Conservation (phyloP, 176 grass and related monocot species). For the Oryza longistaminata region DNA sequence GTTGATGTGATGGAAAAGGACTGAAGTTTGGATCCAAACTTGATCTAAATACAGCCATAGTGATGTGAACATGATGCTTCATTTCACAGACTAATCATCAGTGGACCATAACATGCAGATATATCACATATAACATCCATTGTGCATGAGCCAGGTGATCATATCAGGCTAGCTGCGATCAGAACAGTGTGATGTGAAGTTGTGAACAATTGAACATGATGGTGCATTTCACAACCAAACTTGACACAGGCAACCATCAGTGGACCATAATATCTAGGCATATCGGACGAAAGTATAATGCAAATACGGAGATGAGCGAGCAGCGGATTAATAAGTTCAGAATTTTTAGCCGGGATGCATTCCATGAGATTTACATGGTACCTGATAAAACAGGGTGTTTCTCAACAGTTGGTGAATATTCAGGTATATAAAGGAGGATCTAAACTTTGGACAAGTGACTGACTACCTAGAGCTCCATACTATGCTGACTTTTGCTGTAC, state of each 20-base stretch:
- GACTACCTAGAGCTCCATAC: not conserved
- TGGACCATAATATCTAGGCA: not conserved
- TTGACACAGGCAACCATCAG: not conserved
- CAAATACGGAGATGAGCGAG: not conserved
- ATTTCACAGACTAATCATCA: not conserved
- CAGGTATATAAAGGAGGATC: not conserved
- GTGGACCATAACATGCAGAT: not conserved
- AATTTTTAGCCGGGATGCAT: not conserved
- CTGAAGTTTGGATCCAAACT: no score
- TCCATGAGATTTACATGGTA: not conserved
- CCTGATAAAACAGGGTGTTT: not conserved
- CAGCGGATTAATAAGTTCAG: not conserved
- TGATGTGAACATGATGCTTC: not conserved
- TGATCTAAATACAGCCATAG: no score
- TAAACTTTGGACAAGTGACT: not conserved
- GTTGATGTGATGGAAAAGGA: no score
- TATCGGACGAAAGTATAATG: not conserved
- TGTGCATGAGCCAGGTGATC: not conserved
- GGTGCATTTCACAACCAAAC: not conserved
- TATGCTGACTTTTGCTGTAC: conserved; percentile 18
- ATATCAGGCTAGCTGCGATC: not conserved
- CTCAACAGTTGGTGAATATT: not conserved
- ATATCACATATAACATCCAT: not conserved
- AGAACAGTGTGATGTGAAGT: not conserved
- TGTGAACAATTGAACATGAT: not conserved